phyloP scores from a whole-genome alignment of 2,329 filamentous ascomycete species.

The Fusarium neocosmosporiellum region DNA sequence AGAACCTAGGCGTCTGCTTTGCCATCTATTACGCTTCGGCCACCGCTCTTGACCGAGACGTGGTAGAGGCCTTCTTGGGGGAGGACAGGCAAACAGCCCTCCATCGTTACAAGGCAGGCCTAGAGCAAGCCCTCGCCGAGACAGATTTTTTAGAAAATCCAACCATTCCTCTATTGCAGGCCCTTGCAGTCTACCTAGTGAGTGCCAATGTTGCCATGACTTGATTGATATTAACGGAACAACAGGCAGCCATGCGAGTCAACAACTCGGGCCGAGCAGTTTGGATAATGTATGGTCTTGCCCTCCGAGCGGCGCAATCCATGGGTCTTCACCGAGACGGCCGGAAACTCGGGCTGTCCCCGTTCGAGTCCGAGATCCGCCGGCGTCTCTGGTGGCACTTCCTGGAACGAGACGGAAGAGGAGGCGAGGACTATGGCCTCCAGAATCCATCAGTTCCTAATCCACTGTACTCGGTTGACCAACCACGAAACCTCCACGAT shows the following conservation, averaged over 20 bases:
- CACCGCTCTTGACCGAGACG: constrained; percentile 51
- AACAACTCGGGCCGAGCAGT: constrained; percentile 49
- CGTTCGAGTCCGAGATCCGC: constrained; percentile 67
- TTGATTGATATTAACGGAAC: background rate
- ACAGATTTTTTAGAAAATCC: constrained; percentile 55
- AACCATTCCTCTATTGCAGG: constrained; percentile 50
- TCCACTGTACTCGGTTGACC: constrained; percentile 54
- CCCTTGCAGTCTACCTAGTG: constrained; percentile 53
- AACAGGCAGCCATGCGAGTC: constrained; percentile 44
- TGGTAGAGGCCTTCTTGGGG: constrained; percentile 46
- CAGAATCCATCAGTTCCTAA: constrained; percentile 19
- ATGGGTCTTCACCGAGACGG: constrained; percentile 67
- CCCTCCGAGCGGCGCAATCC: constrained; percentile 58
- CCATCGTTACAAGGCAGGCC: constrained; percentile 44
- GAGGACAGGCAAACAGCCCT: constrained; percentile 41
- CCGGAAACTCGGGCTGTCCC: constrained; percentile 56
- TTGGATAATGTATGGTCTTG: constrained; percentile 57
- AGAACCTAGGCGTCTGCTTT: constrained; percentile 54
- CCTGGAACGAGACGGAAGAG: constrained; percentile 60
- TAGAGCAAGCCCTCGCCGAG: constrained; percentile 53
- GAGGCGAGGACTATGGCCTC: constrained; percentile 67
- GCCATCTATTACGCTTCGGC: constrained; percentile 63
- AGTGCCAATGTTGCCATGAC: background rate
- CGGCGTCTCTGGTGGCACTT: constrained; percentile 67
- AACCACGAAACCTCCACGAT: constrained; percentile 69